Evolutionary conservation across 140 eudicot species (phyloP), one percentile per base, ranked within the genome.

Genomic region (Anethum foeniculum): DNA sequence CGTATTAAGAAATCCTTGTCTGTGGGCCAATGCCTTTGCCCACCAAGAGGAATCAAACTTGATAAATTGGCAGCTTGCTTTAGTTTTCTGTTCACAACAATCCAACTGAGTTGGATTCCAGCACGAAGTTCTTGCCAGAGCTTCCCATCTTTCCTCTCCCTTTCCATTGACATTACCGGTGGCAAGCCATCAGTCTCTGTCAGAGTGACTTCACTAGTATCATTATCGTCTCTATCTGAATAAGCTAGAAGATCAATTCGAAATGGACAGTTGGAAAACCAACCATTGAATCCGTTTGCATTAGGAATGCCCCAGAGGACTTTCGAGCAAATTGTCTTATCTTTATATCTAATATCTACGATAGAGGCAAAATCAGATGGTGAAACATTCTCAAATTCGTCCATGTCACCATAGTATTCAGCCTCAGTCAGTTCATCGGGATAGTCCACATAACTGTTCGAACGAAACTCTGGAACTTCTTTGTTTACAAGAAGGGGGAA

Each of bases 11-110:
- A 95, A 78, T 95, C 99, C 72, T 85, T 88, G 71, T 95, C 97
- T 0, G 93, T 90, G 2, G 99, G 99, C 97, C 97, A 95, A 58
- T 95, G 99, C 52, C 99, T 86, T 81, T 95, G 97, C 75, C 97
- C 99, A 13, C 92, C 88, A 39, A 92, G 85, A 5, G 97, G 90
- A 65, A 89, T 87, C 97, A 94, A 92, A 71, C 99, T 95, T 6
- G 99, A 95, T 28, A 95, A 76, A 82, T 95, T 95, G 23, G 97
- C 99, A 36, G 97, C 93, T 82, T 88, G 89, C 77, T 92, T 92
- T 36, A 86, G 84, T 82, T 92, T 95, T 44, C 71, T 82, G 81
- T 95, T 95, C 39, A 95, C 95, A 0, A 95, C 85, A 44, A 95
- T 95, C 99, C 99, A 95, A 84, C 99, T 95, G 71, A 95, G 89